phyloP scores from a whole-genome alignment of 164 flowering plant species.

The Aristolochia californica region DNA sequence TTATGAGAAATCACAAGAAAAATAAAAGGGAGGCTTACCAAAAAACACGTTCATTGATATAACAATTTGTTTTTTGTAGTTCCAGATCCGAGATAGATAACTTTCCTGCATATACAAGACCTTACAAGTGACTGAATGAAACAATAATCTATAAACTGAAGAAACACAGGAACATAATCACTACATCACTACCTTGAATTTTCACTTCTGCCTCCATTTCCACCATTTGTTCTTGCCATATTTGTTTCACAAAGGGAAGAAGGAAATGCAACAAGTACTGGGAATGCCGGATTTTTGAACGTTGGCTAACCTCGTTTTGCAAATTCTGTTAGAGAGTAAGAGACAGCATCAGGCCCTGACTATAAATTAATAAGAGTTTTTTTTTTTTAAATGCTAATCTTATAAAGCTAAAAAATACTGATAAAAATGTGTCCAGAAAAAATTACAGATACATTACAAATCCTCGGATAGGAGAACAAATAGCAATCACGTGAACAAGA shows the following conservation, averaged over 20 bases:
- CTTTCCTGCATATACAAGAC: conserved; percentile 23
- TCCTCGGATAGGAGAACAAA: not conserved
- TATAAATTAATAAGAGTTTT: too few species aligned
- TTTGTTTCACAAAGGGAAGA: conserved; percentile 46
- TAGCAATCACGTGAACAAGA: not conserved
- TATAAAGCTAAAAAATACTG: too few species aligned
- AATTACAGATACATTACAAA: too few species aligned
- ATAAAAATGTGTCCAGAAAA: too few species aligned
- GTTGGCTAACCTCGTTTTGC: conserved; percentile 19
- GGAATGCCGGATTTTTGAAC: conserved; percentile 36
- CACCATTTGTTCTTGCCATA: conserved; percentile 37
- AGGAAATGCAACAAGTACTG: conserved; percentile 34
- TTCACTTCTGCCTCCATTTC: conserved; percentile 56
- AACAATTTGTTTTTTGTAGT: conserved; percentile 24
- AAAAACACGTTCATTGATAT: conserved; percentile 56
- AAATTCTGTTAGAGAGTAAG: conserved; percentile 26
- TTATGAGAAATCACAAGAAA: not conserved
- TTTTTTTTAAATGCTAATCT: too few species aligned
- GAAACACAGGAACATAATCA: not conserved
- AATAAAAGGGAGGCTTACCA: conserved; percentile 33
- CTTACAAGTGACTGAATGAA: not conserved
- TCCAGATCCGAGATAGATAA: conserved; percentile 19
- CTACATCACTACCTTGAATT: conserved; percentile 32
- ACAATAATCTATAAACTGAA: not conserved
- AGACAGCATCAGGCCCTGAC: not conserved